These are phyloP conservation scores for Heteromeles arbutifolia DNA, from an alignment of 306 rosid species.

Conservation along the genomic window DNA sequence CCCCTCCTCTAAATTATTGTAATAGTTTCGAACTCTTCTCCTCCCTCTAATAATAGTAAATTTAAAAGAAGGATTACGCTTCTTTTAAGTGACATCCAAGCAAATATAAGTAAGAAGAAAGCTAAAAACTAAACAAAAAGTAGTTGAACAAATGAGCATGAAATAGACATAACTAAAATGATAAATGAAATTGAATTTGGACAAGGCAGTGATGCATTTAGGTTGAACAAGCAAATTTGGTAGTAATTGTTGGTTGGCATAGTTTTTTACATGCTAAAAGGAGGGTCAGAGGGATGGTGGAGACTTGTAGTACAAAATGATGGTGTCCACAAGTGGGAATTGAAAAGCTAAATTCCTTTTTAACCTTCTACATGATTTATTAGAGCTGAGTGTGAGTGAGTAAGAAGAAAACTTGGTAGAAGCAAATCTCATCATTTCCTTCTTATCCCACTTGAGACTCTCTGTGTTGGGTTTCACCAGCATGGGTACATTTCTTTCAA, in stretches of 20 bases:
- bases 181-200: too few relatives aligned
- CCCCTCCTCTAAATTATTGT: too few relatives aligned
- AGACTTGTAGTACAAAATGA: slow-evolving; percentile 57
- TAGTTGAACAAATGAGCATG: not conserved
- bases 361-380: slow-evolving; percentile 11
- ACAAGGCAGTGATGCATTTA: not conserved
- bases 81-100: too few relatives aligned
- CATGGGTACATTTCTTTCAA: slow-evolving; percentile 53
- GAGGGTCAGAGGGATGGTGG: slow-evolving; percentile 21
- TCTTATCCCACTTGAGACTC: slow-evolving; percentile 24
- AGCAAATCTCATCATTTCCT: slow-evolving; percentile 10
- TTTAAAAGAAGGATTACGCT: too few relatives aligned
- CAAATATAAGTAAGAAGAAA: too few relatives aligned
- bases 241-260: slow-evolving; percentile 7
- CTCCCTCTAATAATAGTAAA: too few relatives aligned
- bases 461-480: slow-evolving; percentile 29
- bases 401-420: not conserved
- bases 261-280: slow-evolving; percentile 24
- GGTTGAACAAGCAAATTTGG: slow-evolving; percentile 11
- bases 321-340: slow-evolving; percentile 55
- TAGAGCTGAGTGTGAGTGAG: not conserved
- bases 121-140: not conserved
- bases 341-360: slow-evolving; percentile 61
- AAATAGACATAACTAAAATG: too few relatives aligned
- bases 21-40: too few relatives aligned